Base-by-base conservation (phyloP, 2,329 filamentous ascomycete genomes). In the Blastomyces gilchristii region DNA sequence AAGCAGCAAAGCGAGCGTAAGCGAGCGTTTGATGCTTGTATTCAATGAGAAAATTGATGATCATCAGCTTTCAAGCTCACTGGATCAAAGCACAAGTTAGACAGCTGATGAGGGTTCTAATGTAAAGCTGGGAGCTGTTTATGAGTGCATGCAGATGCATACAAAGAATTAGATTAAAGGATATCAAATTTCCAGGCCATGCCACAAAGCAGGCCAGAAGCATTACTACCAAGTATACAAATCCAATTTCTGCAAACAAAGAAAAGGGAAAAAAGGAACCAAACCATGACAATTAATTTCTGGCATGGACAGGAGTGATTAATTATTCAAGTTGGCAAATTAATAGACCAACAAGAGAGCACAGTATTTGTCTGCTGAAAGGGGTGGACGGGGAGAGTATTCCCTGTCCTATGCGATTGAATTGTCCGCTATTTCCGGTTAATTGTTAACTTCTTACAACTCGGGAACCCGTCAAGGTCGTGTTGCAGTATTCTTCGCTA, bases 291-390 rank as follows among this genome's bases (percentile, higher is more conserved):
- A 58, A 43, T 58, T 58, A 58, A 11, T 39, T 37, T 56, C 31
- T 7, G 31, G 18, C 16, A 34, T 22, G 53, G 12, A 39, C 16
- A 11, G 16, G 41, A 25, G 43, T n/a, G 43, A 16, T 59, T 43
- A 59, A 59, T 34, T 59, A 47, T 59, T 22, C 43, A 59, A 59
- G 22, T 8, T n/a, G 39, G 43, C 47, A 59, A 45, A 59, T 59
- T 22, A 50, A 59, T 50, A 59, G 31, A 59, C 11, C 45, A 39
- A 34, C 43, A 50, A 37, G 28, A 50, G 58, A 59, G 3, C 8
- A 49, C 25, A 49, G 22, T 14, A 22, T 59, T 59, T 43, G 58
- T 28, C 45, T 34, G 56, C 39, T 43, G n/a, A 41, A 57, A 16
- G 14, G 31, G 39, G 3, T 2, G 14, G 31, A n/a, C 16, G 4